These are phyloP conservation scores for Fragilariopsis cylindrus DNA, from an alignment of 108 stramenopile genomes.

Conservation along the genomic window DNA sequence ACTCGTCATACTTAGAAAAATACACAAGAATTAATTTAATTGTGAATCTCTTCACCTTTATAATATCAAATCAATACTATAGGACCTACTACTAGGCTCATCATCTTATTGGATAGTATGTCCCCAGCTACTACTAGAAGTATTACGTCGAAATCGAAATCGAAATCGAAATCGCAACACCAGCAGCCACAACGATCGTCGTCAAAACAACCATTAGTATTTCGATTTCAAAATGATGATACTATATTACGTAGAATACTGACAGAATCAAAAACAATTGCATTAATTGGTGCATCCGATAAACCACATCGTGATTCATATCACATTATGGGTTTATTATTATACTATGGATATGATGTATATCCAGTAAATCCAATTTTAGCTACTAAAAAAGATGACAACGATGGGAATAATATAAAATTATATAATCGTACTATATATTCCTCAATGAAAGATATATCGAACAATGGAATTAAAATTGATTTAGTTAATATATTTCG, in stretches of 20 bases:
- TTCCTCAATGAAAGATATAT: background rate
- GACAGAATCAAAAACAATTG: slow-evolving; percentile 61
- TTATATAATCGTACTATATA: background rate
- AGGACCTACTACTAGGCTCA: too few species aligned
- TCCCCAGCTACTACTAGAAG: too few species aligned
- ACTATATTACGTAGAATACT: slow-evolving; percentile 59
- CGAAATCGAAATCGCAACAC: too few species aligned
- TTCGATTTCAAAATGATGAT: slow-evolving; percentile 52
- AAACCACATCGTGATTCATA: slow-evolving; percentile 68
- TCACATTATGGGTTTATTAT: slow-evolving; percentile 64
- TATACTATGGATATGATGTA: slow-evolving; percentile 57
- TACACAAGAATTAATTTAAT: too few species aligned
- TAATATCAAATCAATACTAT: too few species aligned
- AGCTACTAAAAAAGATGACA: background rate
- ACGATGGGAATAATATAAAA: background rate
- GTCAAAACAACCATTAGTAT: too few species aligned
- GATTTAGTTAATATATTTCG: slow-evolving; percentile 79
- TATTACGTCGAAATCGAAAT: too few species aligned
- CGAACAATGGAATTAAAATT: slow-evolving; percentile 39
- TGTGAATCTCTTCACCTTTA: too few species aligned
- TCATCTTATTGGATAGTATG: too few species aligned
- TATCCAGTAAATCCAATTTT: slow-evolving; percentile 69
- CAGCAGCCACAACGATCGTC: too few species aligned
- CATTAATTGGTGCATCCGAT: slow-evolving; percentile 68
- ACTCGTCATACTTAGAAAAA: too few species aligned